Evolutionary conservation across 108 stramenopile species (phyloP).

Genomic region (Skeletonema marinoi): DNA sequence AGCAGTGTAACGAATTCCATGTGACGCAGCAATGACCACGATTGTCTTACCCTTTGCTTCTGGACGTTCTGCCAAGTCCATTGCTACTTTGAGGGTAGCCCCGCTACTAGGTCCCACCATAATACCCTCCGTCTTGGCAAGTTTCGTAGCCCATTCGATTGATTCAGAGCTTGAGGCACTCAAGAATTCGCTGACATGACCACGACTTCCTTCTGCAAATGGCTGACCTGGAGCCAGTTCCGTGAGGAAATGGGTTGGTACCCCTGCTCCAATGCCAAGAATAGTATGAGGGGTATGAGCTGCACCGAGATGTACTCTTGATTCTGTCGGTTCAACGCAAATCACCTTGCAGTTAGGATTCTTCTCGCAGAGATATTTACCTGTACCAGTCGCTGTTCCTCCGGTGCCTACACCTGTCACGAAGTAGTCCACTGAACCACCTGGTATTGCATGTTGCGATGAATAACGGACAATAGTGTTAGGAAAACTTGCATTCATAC

Average conservation of each 20-base stretch:
- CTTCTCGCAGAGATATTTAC: background rate
- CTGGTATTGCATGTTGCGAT: background rate
- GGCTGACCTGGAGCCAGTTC: constrained; percentile 17
- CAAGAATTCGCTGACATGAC: constrained; percentile 17
- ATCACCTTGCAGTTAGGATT: constrained; percentile 8
- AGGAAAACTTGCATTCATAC: background rate
- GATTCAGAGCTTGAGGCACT: background rate
- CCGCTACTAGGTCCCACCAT: constrained; percentile 5
- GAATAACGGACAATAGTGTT: background rate
- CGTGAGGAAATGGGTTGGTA: constrained; percentile 18
- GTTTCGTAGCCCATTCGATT: constrained; percentile 12
- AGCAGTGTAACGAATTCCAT: constrained; percentile 12
- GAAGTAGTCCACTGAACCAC: constrained; percentile 40
- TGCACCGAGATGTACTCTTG: background rate
- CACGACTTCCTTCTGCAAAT: constrained; percentile 14
- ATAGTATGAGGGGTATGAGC: constrained; percentile 4
- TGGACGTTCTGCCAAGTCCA: background rate
- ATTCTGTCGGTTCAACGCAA: constrained; percentile 11
- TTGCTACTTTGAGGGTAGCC: background rate
- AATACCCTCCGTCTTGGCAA: constrained; percentile 1
- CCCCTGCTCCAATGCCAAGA: constrained; percentile 11
- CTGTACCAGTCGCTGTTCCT: constrained; percentile 68
- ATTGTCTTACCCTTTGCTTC: constrained; percentile 6
- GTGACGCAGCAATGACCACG: constrained; percentile 6
- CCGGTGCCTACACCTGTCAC: constrained; percentile 82